Percentiles rank a stretch among this genome's conserved stretches.
Conservation (phyloP, 2,329 filamentous ascomycete genomes). For the Monilinia polystroma region DNA sequence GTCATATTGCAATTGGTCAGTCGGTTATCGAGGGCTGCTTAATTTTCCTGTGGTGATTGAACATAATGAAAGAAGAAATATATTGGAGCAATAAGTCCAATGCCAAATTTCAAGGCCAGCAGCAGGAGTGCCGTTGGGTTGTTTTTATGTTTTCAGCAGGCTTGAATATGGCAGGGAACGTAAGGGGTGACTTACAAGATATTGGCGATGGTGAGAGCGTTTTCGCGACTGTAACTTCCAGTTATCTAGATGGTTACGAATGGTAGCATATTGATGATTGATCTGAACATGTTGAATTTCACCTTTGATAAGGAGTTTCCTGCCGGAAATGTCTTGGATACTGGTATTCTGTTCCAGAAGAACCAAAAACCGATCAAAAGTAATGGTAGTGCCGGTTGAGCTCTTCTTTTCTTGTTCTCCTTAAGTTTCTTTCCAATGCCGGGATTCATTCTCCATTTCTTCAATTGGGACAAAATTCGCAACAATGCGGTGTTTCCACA, state of each 20-base stretch:
- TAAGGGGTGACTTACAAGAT: conserved; percentile 20
- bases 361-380: conserved; percentile 1
- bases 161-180: conserved; percentile 30
- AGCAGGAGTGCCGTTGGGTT: conserved; percentile 7
- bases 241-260: conserved; percentile 35
- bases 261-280: conserved; percentile 9
- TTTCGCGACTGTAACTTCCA: conserved; percentile 35
- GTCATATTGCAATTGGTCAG: conserved; percentile 33
- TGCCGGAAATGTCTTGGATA: not conserved
- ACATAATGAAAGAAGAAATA: conserved; percentile 44
- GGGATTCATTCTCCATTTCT: conserved; percentile 24
- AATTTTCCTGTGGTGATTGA: conserved; percentile 40
- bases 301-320: not conserved
- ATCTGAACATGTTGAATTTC: not conserved
- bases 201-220: conserved; percentile 29
- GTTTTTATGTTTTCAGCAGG: conserved; percentile 31
- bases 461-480: conserved; percentile 13
- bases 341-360: conserved; percentile 6
- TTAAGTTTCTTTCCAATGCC: conserved; percentile 16
- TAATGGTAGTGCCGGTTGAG: conserved; percentile 10
- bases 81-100: conserved; percentile 40
- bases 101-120: conserved; percentile 35
- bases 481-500: conserved; percentile 10
- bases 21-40: conserved; percentile 40
- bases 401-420: conserved; percentile 12